A percentile compares a stretch with the other conserved stretches of the same genome.
These are phyloP conservation scores for Globomyces sp. DNA, from an alignment of 371 early-diverging fungal genomes.

Conservation along the genomic window DNA sequence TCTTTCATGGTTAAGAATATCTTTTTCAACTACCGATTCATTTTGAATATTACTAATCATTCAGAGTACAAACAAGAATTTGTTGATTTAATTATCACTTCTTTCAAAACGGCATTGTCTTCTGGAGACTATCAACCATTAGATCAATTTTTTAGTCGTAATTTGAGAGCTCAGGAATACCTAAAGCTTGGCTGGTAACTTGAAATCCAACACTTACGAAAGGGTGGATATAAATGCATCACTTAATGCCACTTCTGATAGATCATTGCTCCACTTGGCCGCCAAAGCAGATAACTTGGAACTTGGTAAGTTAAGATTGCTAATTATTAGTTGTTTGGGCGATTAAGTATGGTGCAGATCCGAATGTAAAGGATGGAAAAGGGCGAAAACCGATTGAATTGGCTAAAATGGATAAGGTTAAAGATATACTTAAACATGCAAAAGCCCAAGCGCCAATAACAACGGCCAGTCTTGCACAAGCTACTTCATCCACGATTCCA, in stretches of 20 bases:
- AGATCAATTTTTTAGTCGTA: slow-evolving; percentile 24
- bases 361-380: slow-evolving; percentile 63
- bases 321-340: slow-evolving; percentile 56
- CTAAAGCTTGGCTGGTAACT: slow-evolving; percentile 27
- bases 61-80: slow-evolving; percentile 24
- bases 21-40: neutral
- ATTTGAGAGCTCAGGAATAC: slow-evolving; percentile 28
- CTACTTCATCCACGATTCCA: slow-evolving; percentile 12
- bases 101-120: slow-evolving; percentile 12
- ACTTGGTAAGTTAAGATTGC: neutral
- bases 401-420: slow-evolving; percentile 46
- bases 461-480: slow-evolving; percentile 28
- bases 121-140: slow-evolving; percentile 14
- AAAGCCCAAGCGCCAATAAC: slow-evolving; percentile 33
- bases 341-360: slow-evolving; percentile 68
- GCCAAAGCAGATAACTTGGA: slow-evolving; percentile 54
- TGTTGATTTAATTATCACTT: slow-evolving; percentile 16
- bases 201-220: no score
- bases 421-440: slow-evolving; percentile 55
- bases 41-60: neutral
- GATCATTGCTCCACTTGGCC: slow-evolving; percentile 66
- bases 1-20: neutral
- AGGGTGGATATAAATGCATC: slow-evolving; percentile 60
- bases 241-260: slow-evolving; percentile 55
- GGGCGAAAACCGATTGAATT: slow-evolving; percentile 63